Conservation (phyloP, 805 yeast genomes). For the Scheffersomyces stipitis region DNA sequence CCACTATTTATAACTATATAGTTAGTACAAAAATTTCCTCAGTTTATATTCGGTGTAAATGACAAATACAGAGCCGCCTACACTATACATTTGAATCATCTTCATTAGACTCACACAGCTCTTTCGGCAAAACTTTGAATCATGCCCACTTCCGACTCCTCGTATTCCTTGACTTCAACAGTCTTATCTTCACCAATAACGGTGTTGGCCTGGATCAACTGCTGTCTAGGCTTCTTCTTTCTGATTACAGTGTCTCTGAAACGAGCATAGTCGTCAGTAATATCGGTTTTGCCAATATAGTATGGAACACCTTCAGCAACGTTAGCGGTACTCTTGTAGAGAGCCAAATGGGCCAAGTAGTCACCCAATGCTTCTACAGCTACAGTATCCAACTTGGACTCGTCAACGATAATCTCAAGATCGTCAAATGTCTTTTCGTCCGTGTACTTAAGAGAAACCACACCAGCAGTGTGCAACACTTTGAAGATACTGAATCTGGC, state of each 20-base stretch:
- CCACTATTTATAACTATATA: no score
- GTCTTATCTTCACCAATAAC: constrained; percentile 36
- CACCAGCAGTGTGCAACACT: constrained; percentile 66
- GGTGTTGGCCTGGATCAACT: constrained; percentile 82
- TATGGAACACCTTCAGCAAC: constrained; percentile 60
- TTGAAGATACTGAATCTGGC: constrained; percentile 86
- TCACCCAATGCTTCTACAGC: constrained; percentile 77
- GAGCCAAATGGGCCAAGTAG: constrained; percentile 69
- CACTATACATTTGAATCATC: no score
- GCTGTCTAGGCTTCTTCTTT: constrained; percentile 81
- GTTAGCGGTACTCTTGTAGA: constrained; percentile 78
- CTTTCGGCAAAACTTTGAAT: constrained; percentile 71
- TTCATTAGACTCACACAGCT: no score
- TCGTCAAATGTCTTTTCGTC: constrained; percentile 54
- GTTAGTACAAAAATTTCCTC: no score
- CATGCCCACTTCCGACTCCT: constrained; percentile 72
- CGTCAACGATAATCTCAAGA: constrained; percentile 58
- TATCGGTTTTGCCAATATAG: constrained; percentile 68
- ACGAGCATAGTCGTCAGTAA: constrained; percentile 58
- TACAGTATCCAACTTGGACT: constrained; percentile 58
- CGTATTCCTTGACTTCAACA: constrained; percentile 68
- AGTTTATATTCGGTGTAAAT: no score
- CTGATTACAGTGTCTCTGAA: constrained; percentile 67
- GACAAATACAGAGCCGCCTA: not conserved
- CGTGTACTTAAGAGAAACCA: constrained; percentile 53